Evolutionary conservation across 345 rosid genomes (phyloP), one percentile per base, ranked within the genome.

Genomic region (Triadica sebifera): DNA sequence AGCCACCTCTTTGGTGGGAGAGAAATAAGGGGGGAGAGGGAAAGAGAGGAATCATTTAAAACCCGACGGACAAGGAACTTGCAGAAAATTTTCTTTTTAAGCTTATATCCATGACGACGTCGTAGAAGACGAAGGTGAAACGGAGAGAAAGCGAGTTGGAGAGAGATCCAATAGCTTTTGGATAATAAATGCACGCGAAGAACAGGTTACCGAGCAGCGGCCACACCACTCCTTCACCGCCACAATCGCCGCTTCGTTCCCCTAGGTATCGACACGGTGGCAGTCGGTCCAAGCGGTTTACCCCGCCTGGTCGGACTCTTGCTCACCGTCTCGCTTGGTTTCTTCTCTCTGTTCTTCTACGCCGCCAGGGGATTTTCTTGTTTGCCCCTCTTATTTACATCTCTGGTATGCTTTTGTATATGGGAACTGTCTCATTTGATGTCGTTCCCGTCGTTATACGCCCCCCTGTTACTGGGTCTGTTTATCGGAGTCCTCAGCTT

Each of bases 191-290:
- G 99, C 98, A 87, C 75, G 88, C 97, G 12, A 84, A 89, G 79
- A 90, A 67, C 69, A 83, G 98, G 78, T 75, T 89, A 75, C 94
- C 97, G 38, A 86, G 91, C 83, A 93, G 96, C 90, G 98, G 97
- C 85, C 96, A 90, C 88, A 78, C 83, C 19, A 88, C 97, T n/a
- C 99, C 99, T 0, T 96, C 99, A 12, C 98, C 99, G 5, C 99
- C 96, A n/a, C 86, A 84, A 25, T 91, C 98, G 45, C 98, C 98
- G 53, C 88, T 89, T 52, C 93, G 98, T 8, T 91, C 98, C 19
- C 99, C 98, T 13, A 86, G 96, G 19, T 88, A 83, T 84, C 96
- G 97, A 19, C 94, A 80, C 80, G 80, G 79, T 4, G n/a, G 64
- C 45, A 63, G 87, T 63, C 87, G 90, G 52, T 85, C 89, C 20